These are phyloP conservation scores for Cymodocea nodosa DNA, from an alignment of 116 monocot genomes.

Conservation along the genomic window DNA sequence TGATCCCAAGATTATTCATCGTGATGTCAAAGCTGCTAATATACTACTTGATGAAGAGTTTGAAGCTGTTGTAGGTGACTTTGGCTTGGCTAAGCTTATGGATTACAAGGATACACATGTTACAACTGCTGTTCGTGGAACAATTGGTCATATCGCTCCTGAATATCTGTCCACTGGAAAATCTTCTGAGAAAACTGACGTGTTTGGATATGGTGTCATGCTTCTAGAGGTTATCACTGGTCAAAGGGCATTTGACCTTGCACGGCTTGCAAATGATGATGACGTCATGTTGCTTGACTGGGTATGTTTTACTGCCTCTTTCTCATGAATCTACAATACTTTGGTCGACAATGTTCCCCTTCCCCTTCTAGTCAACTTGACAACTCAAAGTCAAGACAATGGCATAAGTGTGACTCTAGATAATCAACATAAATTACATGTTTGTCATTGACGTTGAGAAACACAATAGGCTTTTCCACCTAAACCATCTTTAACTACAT, in stretches of 20 bases:
- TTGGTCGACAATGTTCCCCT: too few relatives aligned
- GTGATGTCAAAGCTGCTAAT: slow-evolving; percentile 83
- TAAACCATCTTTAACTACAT: too few relatives aligned
- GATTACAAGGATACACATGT: slow-evolving; percentile 87
- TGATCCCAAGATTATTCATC: slow-evolving; percentile 75
- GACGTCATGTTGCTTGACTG: slow-evolving; percentile 89
- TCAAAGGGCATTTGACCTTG: slow-evolving; percentile 80
- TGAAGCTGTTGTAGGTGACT: slow-evolving; percentile 81
- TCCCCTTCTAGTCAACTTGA: too few relatives aligned
- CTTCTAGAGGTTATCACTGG: slow-evolving; percentile 82
- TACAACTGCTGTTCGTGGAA: slow-evolving; percentile 73
- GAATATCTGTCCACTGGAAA: slow-evolving; percentile 78
- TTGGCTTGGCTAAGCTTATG: slow-evolving; percentile 79
- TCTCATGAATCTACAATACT: not conserved
- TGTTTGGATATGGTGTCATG: slow-evolving; percentile 84
- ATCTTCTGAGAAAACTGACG: slow-evolving; percentile 72
- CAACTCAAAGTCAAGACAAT: too few relatives aligned
- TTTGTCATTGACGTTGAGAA: too few relatives aligned
- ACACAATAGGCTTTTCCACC: too few relatives aligned
- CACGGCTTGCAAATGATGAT: slow-evolving; percentile 78
- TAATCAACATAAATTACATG: too few relatives aligned
- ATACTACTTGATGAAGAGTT: slow-evolving; percentile 75
- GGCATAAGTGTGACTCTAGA: too few relatives aligned
- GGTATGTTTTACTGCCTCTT: slow-evolving; percentile 19
- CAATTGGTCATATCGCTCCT: slow-evolving; percentile 78